A percentile compares a stretch with the other conserved stretches of the same genome.
Conservation (phyloP, 1,139 yeast genomes). For the Lodderomyces theae region DNA sequence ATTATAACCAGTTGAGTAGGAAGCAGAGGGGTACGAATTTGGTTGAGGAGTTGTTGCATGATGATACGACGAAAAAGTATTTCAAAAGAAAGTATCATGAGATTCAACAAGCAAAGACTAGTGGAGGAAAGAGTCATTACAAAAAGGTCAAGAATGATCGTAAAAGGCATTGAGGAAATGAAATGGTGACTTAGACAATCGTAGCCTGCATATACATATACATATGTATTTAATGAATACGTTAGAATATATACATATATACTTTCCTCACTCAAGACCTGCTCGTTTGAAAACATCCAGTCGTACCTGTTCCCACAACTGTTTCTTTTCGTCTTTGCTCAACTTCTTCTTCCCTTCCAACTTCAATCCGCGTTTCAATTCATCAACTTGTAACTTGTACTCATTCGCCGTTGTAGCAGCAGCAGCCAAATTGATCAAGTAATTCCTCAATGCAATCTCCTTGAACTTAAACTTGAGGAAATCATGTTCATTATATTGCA, state of each 20-base stretch:
- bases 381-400: conserved; percentile 40
- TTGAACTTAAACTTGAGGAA: conserved; percentile 39
- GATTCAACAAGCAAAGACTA: conserved; percentile 69
- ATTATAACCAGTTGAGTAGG: conserved; percentile 65
- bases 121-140: conserved; percentile 72
- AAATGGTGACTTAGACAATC: too few relatives aligned
- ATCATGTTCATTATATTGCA: conserved; percentile 17
- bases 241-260: conserved; percentile 1
- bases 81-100: conserved; percentile 82
- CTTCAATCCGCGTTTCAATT: conserved; percentile 27
- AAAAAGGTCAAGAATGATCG: conserved; percentile 65
- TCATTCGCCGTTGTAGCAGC: conserved; percentile 57
- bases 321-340: conserved; percentile 42
- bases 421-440: conserved; percentile 50
- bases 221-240: too few relatives aligned
- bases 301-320: conserved; percentile 50
- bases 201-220: too few relatives aligned
- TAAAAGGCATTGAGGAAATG: conserved; percentile 44
- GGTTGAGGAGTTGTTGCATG: conserved; percentile 79
- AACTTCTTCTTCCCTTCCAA: conserved; percentile 28
- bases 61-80: conserved; percentile 66
- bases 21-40: conserved; percentile 75
- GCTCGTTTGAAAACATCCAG: conserved; percentile 49
- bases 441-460: conserved; percentile 49
- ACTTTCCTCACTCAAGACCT: conserved; percentile 32